Evolutionary conservation across 805 yeast species (phyloP), one percentile per base, ranked within the genome.

Genomic region (Allodekkera sacchari): DNA sequence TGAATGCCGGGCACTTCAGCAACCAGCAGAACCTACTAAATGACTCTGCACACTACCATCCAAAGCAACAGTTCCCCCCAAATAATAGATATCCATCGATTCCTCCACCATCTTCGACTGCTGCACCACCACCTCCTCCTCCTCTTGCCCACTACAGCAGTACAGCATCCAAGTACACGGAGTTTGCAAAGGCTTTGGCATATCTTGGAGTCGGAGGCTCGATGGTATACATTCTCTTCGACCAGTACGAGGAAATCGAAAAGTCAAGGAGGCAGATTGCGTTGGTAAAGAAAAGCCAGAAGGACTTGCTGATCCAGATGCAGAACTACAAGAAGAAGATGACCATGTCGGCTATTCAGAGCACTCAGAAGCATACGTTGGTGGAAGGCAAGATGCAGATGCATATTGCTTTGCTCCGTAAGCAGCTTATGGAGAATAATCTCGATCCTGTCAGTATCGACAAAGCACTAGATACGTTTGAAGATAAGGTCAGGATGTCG

Each of bases 381-480:
- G 60, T 63, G 38, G 78, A 61, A 47, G 67, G 61, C 59, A 75
- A 72, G 53, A 71, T 78, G 80, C 64, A 70, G 4, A 56, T 78
- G 48, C 89, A 80, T 46, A 65, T 80, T 25, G 84, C 83, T 2
- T 50, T 80, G 52, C 54, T 80, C 21, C 59, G 83, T 31, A 64
- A 74, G 43, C 85, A 80, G 46, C 55, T 80, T 33, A 43, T 53
- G 3, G 80, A 75, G n/a, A 45, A 52, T 4, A 82, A 81, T 0
- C 34, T 66, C 8, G 69, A 68, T n/a, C 85, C 87, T 11, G 66
- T 65, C 7, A 61, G 61, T 7, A 65, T 77, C 11, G 74, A 74
- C 1, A 57, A 60, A 15, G 82, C 74, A 1, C 42, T 71, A 6
- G 58, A 52, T 6, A 77, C 71, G 38, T 79, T 73, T 45, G 82